Evolutionary conservation across 2,329 filamentous ascomycete genomes (phyloP).

Genomic region (Zymoseptoria brevis): DNA sequence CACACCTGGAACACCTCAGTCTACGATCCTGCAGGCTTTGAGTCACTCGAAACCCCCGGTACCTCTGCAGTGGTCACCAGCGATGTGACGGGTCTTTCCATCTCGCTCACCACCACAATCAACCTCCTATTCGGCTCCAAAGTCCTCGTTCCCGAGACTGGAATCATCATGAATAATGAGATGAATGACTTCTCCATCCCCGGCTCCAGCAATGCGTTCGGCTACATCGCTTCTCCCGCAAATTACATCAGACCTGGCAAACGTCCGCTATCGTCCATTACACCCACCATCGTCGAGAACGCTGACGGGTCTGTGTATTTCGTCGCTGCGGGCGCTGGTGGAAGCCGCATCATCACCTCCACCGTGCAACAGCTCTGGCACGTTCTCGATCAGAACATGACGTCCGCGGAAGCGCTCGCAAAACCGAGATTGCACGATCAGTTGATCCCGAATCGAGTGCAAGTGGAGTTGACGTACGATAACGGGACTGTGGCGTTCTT

Average conservation of each 20-base stretch:
- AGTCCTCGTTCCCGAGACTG: conserved; percentile 71
- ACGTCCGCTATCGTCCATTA: conserved; percentile 74
- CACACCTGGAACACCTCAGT: conserved; percentile 62
- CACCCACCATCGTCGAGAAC: conserved; percentile 67
- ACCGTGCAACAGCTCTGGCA: conserved; percentile 68
- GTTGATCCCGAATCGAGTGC: conserved; percentile 60
- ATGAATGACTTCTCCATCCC: conserved; percentile 79
- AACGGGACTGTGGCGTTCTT: conserved; percentile 58
- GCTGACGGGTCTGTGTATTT: conserved; percentile 59
- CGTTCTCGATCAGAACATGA: conserved; percentile 58
- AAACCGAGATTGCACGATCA: conserved; percentile 73
- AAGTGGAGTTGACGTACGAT: conserved; percentile 63
- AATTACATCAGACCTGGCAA: conserved; percentile 80
- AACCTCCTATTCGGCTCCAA: conserved; percentile 79
- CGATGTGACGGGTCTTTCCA: conserved; percentile 64
- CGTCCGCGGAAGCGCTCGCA: conserved; percentile 53
- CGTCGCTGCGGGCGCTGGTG: conserved; percentile 68
- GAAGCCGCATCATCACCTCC: conserved; percentile 71
- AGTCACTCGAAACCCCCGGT: conserved; percentile 61
- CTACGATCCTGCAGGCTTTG: conserved; percentile 64
- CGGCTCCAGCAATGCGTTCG: conserved; percentile 67
- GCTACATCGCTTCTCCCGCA: conserved; percentile 67
- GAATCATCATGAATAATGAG: conserved; percentile 62
- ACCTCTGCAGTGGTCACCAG: conserved; percentile 67
- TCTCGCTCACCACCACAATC: conserved; percentile 77